Base-by-base conservation (phyloP, 768 basidiomycete genomes). In the Leccinum olivaceopallidum region DNA sequence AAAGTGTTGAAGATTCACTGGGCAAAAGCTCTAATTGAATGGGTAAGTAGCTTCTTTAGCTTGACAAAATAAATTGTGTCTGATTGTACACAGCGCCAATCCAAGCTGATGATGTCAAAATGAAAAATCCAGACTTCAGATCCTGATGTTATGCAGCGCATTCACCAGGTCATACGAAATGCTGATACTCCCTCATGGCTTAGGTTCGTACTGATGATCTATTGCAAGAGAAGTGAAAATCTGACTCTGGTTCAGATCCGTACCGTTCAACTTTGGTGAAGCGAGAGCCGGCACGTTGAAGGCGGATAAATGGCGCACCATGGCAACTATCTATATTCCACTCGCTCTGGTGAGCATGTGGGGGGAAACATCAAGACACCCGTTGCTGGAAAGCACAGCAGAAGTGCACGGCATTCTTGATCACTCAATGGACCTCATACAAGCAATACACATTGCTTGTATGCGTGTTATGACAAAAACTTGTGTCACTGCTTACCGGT, bases 121-220 rank as follows among this genome's bases (percentile, higher is more conserved):
- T 18, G 16, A 5, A 30, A 48, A n/a, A 13, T 20, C 12, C 44
- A 53, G 7, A 47, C 32, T 14, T 34, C 24, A 5, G 48, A 20
- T 24, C 58, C 22, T 13, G 22, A 54, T 4, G 18, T 55, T 13
- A 9, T 60, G 49, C 18, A 8, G 14, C 34, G 16, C 6, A 60
- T 66, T 30, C 48, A 52, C 4, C 8, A 53, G 5, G 57, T 64
- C 30, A 63, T 63, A 28, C 5, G 22, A 12, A 16, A 56, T 13
- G 39, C 53, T 3, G 24, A 51, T n/a, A 48, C 44, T 1, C 71
- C 69, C 1, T 62, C 65, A 2, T 68, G 70, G 63, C 5, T 67
- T 5, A 47, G 52, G n/a, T 53, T 10, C 8, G 5, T 49, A 49
- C 22, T 26, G 24, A 26, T 26, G 3, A 24, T 24, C 48, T 13